Evolutionary conservation across 805 yeast species (phyloP), one percentile per base, ranked within the genome.

Genomic region (Phaffomyces antillensis): DNA sequence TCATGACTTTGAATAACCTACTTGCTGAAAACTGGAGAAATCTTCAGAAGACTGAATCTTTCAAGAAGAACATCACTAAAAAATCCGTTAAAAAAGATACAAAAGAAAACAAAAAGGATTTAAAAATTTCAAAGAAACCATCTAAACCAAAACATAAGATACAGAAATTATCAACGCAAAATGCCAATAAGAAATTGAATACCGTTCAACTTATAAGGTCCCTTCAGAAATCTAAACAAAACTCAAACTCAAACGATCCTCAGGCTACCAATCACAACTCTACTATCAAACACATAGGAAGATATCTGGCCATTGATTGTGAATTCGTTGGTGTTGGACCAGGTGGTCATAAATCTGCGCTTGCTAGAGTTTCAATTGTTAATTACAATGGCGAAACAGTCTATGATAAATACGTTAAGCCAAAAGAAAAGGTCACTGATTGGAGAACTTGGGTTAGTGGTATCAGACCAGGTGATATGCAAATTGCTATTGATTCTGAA

Each of bases 391-490:
- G 97, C 0, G 76, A 77, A 51, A 71, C 77, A 0, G 58, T 90
- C 0, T 69, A 82, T 49, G 97, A 90, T 62, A 67, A 73, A 34
- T 90, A 72, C 65, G 96, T 90, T 5, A 71, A 70, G 51, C 96
- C 96, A 2, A 64, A 69, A 30, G 89, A 83, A 54, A 68, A 66
- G 44, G 95, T 90, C 3, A 81, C 90, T 0, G 95, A 90, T 56
- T 90, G 93, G 90, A 73, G 97, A 62, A 90, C 97, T 0, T 81
- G 89, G 84, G 95, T 88, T 18, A 81, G 91, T 62, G 98, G 98
- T 24, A 76, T 90, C 3, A 70, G 81, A 3, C 87, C 96, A 0
- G 62, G 65, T 3, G 77, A 83, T 57, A 79, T 90, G 85, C 66
- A 67, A 26, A 62, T 70, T 36, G 96, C 96, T 0, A 71, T 83